phyloP scores from a whole-genome alignment of 345 rosid genomes.

The Garcia nutans region DNA sequence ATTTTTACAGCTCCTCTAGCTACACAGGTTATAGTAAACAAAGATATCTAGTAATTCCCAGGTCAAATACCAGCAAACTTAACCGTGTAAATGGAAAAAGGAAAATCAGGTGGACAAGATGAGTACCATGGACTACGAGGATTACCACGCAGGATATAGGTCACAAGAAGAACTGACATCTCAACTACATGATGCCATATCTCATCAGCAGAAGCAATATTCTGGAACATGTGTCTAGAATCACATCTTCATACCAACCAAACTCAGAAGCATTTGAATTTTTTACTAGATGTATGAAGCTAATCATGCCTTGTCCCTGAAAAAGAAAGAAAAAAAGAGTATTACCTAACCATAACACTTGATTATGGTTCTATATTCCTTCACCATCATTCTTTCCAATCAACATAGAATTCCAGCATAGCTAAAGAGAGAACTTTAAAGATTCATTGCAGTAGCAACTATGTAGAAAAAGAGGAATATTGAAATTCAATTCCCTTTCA shows the following conservation, averaged over 20 bases:
- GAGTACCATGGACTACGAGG: slow-evolving; percentile 76
- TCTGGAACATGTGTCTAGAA: slow-evolving; percentile 90
- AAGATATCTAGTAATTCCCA: background rate
- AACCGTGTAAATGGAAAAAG: background rate
- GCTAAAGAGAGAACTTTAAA: background rate
- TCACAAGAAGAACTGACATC: slow-evolving; percentile 71
- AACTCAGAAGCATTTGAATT: slow-evolving; percentile 59
- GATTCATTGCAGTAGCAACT: background rate
- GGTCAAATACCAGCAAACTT: background rate
- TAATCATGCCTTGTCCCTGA: slow-evolving; percentile 88
- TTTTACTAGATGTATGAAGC: slow-evolving; percentile 57
- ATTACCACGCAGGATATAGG: slow-evolving; percentile 49
- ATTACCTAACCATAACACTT: background rate
- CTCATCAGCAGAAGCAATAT: slow-evolving; percentile 72
- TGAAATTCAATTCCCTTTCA: background rate
- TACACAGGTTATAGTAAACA: background rate
- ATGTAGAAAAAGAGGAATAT: too few relatives aligned
- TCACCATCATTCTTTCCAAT: background rate
- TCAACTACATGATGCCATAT: slow-evolving; percentile 77
- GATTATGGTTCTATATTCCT: background rate
- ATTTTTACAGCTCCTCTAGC: background rate
- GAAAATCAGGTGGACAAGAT: slow-evolving; percentile 5
- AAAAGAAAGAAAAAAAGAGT: slow-evolving; percentile 30
- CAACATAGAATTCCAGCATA: background rate
- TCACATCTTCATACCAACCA: slow-evolving; percentile 58